Conservation (phyloP, 768 basidiomycete genomes). For the Peribolospora baueri region DNA sequence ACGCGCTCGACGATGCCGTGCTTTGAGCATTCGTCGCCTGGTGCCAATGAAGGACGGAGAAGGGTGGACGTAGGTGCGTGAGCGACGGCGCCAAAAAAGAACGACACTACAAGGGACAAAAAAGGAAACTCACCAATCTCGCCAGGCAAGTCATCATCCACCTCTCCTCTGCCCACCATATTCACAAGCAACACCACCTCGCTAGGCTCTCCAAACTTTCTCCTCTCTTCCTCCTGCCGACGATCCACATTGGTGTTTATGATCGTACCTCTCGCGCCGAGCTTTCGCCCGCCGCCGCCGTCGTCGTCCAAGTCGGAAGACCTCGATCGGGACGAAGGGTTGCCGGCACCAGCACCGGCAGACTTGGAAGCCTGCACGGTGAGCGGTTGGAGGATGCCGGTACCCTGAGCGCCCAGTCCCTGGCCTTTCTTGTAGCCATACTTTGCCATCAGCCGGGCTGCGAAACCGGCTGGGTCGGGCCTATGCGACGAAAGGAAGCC, state of each 20-base stretch:
- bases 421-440: slow-evolving; percentile 88
- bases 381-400: slow-evolving; percentile 22
- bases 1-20: slow-evolving; percentile 85
- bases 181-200: slow-evolving; percentile 76
- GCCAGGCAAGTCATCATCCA: slow-evolving; percentile 55
- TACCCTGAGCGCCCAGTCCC: slow-evolving; percentile 58
- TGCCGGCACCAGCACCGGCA: no score
- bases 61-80: no score
- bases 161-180: slow-evolving; percentile 60
- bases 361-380: no score
- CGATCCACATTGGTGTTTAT: slow-evolving; percentile 41
- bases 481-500: no score
- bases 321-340: no score
- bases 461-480: slow-evolving; percentile 24
- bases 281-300: no score
- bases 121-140: slow-evolving; percentile 46
- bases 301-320: no score
- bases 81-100: no score
- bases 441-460: slow-evolving; percentile 72
- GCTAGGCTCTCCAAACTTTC: slow-evolving; percentile 65
- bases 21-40: slow-evolving; percentile 74
- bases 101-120: no score
- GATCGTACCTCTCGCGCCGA: slow-evolving; percentile 9
- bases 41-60: no score
- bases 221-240: slow-evolving; percentile 46